Percentiles rank a stretch among this genome's conserved stretches.
Evolutionary conservation across 176 grass and related monocot genomes (phyloP).

Genomic region (Echinochloa phyllopogon): DNA sequence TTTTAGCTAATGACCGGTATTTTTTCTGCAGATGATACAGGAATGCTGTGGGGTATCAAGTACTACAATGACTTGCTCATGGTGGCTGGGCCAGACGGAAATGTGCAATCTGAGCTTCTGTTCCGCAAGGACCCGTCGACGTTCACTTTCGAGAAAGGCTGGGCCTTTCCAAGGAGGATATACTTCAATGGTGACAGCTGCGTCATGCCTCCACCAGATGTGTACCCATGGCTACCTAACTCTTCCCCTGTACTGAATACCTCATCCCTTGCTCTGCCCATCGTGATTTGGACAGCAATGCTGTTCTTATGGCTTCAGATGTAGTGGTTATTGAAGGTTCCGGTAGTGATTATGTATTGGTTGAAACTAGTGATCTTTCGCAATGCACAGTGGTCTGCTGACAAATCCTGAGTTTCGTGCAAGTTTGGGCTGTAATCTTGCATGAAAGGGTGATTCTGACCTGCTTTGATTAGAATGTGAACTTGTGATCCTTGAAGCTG

Average conservation of each 20-base stretch:
- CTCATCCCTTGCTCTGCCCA: slow-evolving; percentile 24
- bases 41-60: slow-evolving; percentile 78
- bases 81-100: slow-evolving; percentile 66
- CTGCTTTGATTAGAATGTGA: slow-evolving; percentile 13
- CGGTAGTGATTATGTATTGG: neutral
- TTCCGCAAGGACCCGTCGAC: slow-evolving; percentile 53
- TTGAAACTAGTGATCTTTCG: slow-evolving; percentile 24
- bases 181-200: slow-evolving; percentile 87
- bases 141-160: slow-evolving; percentile 70
- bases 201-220: slow-evolving; percentile 72
- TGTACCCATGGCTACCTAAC: slow-evolving; percentile 66
- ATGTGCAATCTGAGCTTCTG: slow-evolving; percentile 72
- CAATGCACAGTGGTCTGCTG: slow-evolving; percentile 2
- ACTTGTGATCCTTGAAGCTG: slow-evolving; percentile 16
- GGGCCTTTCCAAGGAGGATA: slow-evolving; percentile 73
- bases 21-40: slow-evolving; percentile 65
- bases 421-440: slow-evolving; percentile 28
- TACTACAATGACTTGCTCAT: slow-evolving; percentile 82
- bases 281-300: slow-evolving; percentile 29
- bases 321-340: neutral
- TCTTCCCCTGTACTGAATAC: slow-evolving; percentile 34
- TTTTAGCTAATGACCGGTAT: neutral
- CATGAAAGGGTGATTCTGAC: slow-evolving; percentile 10
- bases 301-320: slow-evolving; percentile 44
- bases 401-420: slow-evolving; percentile 9